These are phyloP conservation scores for Cochlearia excelsa DNA, from an alignment of 345 rosid genomes.

Conservation along the genomic window DNA sequence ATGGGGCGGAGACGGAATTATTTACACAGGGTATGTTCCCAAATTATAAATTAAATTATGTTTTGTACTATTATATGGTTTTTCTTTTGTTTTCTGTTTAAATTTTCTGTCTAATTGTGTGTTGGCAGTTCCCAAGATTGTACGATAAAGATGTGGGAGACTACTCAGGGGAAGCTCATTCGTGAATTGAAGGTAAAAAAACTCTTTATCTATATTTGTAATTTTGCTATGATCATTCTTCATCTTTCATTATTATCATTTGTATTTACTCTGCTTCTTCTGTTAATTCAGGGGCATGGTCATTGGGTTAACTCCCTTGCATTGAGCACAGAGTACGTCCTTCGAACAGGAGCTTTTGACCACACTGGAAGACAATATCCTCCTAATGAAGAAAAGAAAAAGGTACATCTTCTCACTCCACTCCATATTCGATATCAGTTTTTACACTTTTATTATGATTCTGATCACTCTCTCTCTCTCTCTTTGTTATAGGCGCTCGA, in stretches of 20 bases:
- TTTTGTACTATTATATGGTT: neutral
- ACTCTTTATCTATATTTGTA: neutral
- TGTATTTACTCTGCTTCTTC: constrained; percentile 1
- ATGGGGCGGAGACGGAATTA: constrained; percentile 96
- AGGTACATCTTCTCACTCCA: constrained; percentile 42
- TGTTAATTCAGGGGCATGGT: constrained; percentile 73
- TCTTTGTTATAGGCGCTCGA: constrained; percentile 56
- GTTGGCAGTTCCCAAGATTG: constrained; percentile 84
- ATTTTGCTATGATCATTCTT: neutral
- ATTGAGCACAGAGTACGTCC: constrained; percentile 88
- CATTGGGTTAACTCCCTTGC: constrained; percentile 99
- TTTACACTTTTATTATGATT: constrained; percentile 8
- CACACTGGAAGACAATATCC: constrained; percentile 77
- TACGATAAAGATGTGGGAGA: constrained; percentile 97
- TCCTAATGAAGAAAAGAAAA: constrained; percentile 76
- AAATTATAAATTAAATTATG: neutral
- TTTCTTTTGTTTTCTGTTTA: constrained; percentile 4
- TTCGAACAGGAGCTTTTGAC: constrained; percentile 94
- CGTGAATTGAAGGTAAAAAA: constrained; percentile 81
- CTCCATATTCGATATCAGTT: neutral
- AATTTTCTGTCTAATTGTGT: constrained; percentile 16
- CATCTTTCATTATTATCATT: constrained; percentile 1
- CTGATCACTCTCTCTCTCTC: constrained; percentile 12
- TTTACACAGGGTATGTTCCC: constrained; percentile 74
- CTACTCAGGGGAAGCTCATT: constrained; percentile 89